phyloP scores from a whole-genome alignment of 306 rosid species.

The Dalbergia cochinchinensis region DNA sequence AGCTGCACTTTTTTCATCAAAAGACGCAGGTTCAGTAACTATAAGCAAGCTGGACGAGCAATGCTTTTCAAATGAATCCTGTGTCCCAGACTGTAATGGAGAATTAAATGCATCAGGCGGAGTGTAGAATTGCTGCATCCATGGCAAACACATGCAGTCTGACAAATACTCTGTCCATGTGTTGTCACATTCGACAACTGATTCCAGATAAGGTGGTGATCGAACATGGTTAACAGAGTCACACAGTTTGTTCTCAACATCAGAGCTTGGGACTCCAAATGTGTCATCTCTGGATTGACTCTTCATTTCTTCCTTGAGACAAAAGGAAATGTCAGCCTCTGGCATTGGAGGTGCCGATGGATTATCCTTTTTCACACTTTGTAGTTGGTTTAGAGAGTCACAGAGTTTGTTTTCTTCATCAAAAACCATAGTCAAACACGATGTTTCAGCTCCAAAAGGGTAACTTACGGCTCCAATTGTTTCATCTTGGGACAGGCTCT shows the following conservation, averaged over 20 bases:
- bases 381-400: not conserved
- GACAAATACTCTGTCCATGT: constrained; percentile 23
- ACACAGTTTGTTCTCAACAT: constrained; percentile 20
- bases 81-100: not conserved
- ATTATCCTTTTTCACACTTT: constrained; percentile 46
- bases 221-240: constrained; percentile 25
- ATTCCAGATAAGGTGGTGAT: constrained; percentile 36
- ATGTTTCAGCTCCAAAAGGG: constrained; percentile 36
- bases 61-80: constrained; percentile 28
- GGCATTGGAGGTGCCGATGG: constrained; percentile 53
- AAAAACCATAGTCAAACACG: constrained; percentile 10
- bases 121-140: constrained; percentile 18
- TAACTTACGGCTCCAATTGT: constrained; percentile 23
- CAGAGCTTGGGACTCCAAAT: constrained; percentile 15
- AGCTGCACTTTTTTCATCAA: constrained; percentile 25
- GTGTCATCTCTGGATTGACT: constrained; percentile 39
- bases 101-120: constrained; percentile 29
- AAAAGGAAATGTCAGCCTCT: constrained; percentile 42
- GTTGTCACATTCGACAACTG: constrained; percentile 7
- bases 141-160: constrained; percentile 3
- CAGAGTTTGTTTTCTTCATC: constrained; percentile 26
- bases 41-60: not conserved
- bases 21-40: constrained; percentile 17
- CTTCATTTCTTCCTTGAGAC: constrained; percentile 39
- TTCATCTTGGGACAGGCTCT: constrained; percentile 36